Conservation (phyloP, 1,284 basidiomycete species). For the Trichosporon inkin region DNA sequence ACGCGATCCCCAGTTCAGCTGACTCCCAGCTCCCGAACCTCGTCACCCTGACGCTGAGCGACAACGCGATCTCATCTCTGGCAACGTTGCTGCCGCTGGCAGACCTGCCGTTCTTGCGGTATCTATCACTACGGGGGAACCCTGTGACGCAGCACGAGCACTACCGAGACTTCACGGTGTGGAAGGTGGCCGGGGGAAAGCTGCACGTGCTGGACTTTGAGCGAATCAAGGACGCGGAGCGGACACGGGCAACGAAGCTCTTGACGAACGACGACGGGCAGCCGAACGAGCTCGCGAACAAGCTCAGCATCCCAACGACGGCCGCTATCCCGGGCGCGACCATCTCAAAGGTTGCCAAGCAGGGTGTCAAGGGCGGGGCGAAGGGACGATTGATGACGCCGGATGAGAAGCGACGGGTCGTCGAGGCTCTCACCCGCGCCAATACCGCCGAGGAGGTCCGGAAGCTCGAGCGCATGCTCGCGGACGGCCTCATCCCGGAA, state of each 20-base stretch:
- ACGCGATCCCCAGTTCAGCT: background rate
- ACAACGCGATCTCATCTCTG: conserved; percentile 64
- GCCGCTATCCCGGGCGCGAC: conserved; percentile 61
- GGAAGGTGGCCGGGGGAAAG: conserved; percentile 53
- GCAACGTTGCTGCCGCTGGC: conserved; percentile 76
- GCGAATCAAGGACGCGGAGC: conserved; percentile 89
- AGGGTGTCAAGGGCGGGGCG: conserved; percentile 26
- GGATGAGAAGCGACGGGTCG: conserved; percentile 84
- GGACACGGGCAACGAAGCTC: conserved; percentile 64
- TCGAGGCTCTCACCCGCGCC: conserved; percentile 83
- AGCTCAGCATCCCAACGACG: conserved; percentile 67
- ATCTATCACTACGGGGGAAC: conserved; percentile 80
- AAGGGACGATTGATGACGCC: conserved; percentile 78
- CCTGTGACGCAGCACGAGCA: conserved; percentile 89
- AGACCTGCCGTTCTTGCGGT: conserved; percentile 71
- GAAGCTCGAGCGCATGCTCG: conserved; percentile 77
- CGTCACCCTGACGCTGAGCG: conserved; percentile 47
- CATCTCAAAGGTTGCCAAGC: conserved; percentile 44
- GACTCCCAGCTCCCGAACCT: conserved; percentile 47
- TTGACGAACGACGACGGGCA: conserved; percentile 71
- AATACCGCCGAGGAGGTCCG: conserved; percentile 87
- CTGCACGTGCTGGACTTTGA: conserved; percentile 95
- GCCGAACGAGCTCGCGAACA: conserved; percentile 74
- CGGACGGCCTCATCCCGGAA: conserved; percentile 74
- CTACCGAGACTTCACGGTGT: conserved; percentile 82